Conservation (phyloP, 371 early-diverging fungal species). For the Haplosporangium sp. region DNA sequence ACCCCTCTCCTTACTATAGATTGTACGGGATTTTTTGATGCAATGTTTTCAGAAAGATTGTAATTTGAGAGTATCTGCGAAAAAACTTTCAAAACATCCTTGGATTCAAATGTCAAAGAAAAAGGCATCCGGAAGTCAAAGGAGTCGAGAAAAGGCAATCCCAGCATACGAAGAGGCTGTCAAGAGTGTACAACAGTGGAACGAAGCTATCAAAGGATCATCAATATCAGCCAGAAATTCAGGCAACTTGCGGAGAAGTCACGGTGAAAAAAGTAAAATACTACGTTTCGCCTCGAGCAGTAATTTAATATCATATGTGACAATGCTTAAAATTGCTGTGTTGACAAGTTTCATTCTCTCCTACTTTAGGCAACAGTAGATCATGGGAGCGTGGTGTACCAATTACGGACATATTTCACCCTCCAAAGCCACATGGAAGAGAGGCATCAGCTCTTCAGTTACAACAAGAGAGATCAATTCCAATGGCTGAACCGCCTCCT, state of each 20-base stretch:
- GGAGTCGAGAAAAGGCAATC: conserved; percentile 45
- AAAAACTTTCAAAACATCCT: conserved; percentile 74
- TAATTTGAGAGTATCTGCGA: conserved; percentile 74
- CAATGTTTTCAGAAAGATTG: conserved; percentile 90
- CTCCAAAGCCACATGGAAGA: conserved; percentile 14
- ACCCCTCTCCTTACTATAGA: conserved; percentile 41
- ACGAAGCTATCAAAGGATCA: conserved; percentile 52
- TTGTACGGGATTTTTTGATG: conserved; percentile 80
- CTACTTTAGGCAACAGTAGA: conserved; percentile 4
- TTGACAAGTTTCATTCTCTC: background rate
- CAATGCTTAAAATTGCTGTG: background rate
- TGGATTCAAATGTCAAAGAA: conserved; percentile 72
- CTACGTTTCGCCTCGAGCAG: background rate
- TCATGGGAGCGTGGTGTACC: conserved; percentile 22
- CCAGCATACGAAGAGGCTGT: conserved; percentile 57
- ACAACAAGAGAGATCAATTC: conserved; percentile 12
- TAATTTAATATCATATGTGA: background rate
- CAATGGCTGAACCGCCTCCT: conserved; percentile 19
- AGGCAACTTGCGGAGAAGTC: conserved; percentile 22
- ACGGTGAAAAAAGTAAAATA: conserved; percentile 11
- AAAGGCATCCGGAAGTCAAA: conserved; percentile 48
- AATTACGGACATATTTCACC: conserved; percentile 23
- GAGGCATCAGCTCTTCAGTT: conserved; percentile 9
- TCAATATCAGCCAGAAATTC: conserved; percentile 20
- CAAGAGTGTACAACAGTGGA: conserved; percentile 58